Conservation (phyloP, 228 moss, liverwort and hornwort species). For the Sphagnum fallax region DNA sequence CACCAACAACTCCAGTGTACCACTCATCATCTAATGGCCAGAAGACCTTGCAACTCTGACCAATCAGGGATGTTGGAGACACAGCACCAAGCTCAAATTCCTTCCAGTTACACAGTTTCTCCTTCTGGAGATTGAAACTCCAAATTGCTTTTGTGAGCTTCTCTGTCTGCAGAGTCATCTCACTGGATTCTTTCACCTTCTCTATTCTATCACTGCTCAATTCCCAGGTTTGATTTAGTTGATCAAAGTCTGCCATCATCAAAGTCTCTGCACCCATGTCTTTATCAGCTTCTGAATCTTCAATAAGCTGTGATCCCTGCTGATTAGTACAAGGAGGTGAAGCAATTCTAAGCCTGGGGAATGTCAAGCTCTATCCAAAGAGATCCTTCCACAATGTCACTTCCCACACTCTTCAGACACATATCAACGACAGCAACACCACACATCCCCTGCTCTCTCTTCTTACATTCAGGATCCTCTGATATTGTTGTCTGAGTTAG, state of each 20-base stretch:
- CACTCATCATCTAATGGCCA: slow-evolving; percentile 55
- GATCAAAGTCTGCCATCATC: too few species aligned
- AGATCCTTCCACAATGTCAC: not conserved
- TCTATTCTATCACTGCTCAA: not conserved
- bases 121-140: slow-evolving; percentile 30
- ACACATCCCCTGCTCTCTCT: too few species aligned
- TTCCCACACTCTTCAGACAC: not conserved
- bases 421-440: too few species aligned
- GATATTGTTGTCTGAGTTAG: too few species aligned
- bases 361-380: slow-evolving; percentile 3
- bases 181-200: slow-evolving; percentile 4
- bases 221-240: too few species aligned
- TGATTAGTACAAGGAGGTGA: too few species aligned
- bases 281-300: too few species aligned
- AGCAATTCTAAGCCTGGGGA: not conserved
- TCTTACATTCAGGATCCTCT: too few species aligned
- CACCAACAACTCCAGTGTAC: slow-evolving; percentile 50
- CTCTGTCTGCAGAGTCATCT: slow-evolving; percentile 37
- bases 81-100: slow-evolving; percentile 50
- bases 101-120: slow-evolving; percentile 39
- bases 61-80: slow-evolving; percentile 38
- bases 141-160: slow-evolving; percentile 53
- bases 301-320: too few species aligned
- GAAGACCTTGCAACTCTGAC: slow-evolving; percentile 53
- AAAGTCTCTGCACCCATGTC: too few species aligned